Evolutionary conservation across 2,329 filamentous ascomycete species (phyloP).

Genomic region (Fusarium chuoi): DNA sequence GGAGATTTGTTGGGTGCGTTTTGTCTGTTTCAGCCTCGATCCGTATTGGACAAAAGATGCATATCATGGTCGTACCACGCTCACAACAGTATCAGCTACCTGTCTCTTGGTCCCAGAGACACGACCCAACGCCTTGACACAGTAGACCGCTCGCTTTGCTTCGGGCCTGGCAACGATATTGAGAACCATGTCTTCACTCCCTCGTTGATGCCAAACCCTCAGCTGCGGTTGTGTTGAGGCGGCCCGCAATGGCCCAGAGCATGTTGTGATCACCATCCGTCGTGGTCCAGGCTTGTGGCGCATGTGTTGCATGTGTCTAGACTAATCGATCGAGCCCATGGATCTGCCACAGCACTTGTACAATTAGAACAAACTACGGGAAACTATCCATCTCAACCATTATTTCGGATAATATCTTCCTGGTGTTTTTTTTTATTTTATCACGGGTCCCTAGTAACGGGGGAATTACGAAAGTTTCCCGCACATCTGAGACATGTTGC

Average conservation of each 20-base stretch:
- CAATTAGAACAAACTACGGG: neutral
- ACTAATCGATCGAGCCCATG: constrained; percentile 30
- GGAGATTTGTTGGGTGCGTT: constrained; percentile 1
- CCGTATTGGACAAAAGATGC: neutral
- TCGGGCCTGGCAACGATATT: neutral
- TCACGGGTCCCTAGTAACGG: neutral
- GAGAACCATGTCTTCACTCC: neutral
- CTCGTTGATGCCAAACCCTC: neutral
- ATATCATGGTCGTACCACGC: neutral
- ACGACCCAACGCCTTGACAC: neutral
- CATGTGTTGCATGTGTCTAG: constrained; percentile 30
- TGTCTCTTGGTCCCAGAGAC: neutral
- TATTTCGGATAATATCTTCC: constrained; percentile 14
- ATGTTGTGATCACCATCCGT: neutral
- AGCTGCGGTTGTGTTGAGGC: neutral
- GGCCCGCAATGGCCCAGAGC: constrained; percentile 34
- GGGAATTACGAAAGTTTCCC: neutral
- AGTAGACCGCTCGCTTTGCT: neutral
- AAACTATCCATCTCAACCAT: constrained; percentile 6
- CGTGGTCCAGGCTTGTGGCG: constrained; percentile 37
- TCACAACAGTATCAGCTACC: neutral
- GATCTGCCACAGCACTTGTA: neutral
- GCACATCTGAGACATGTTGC: neutral
- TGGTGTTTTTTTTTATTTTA: neutral
- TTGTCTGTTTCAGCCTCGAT: constrained; percentile 13